phyloP scores from a whole-genome alignment of 169 alveolate genomes.

The Plasmodium reichenowi region DNA sequence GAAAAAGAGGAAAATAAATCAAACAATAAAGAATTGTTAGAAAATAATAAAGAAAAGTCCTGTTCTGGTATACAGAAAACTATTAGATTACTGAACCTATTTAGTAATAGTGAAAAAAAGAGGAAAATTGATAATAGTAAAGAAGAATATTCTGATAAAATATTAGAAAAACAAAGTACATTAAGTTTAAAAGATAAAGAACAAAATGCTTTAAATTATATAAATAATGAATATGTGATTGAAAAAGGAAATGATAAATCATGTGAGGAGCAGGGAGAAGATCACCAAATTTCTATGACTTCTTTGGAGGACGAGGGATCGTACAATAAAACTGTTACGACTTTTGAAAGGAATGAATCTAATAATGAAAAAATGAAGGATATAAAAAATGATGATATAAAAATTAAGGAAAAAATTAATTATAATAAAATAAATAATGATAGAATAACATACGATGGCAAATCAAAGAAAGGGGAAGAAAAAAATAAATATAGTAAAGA shows the following conservation, averaged over 20 bases:
- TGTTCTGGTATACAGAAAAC: too few relatives aligned
- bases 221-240: neutral
- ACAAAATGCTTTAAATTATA: neutral
- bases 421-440: neutral
- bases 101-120: conserved; percentile 20
- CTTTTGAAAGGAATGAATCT: neutral
- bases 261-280: neutral
- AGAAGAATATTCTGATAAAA: neutral
- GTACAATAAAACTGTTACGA: too few relatives aligned
- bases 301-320: too few relatives aligned
- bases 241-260: neutral
- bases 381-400: neutral
- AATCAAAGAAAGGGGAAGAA: conserved; percentile 1
- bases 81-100: neutral
- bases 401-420: neutral
- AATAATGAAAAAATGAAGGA: neutral
- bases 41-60: too few relatives aligned
- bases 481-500: neutral
- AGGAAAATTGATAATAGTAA: conserved; percentile 29
- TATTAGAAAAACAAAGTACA: neutral
- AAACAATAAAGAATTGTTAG: too few relatives aligned
- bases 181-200: neutral
- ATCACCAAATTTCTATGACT: too few relatives aligned
- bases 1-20: neutral
- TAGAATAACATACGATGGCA: conserved; percentile 2